These are phyloP conservation scores for Nicotiana benthamiana DNA, from an alignment of 257 asterid species.

Conservation along the genomic window DNA sequence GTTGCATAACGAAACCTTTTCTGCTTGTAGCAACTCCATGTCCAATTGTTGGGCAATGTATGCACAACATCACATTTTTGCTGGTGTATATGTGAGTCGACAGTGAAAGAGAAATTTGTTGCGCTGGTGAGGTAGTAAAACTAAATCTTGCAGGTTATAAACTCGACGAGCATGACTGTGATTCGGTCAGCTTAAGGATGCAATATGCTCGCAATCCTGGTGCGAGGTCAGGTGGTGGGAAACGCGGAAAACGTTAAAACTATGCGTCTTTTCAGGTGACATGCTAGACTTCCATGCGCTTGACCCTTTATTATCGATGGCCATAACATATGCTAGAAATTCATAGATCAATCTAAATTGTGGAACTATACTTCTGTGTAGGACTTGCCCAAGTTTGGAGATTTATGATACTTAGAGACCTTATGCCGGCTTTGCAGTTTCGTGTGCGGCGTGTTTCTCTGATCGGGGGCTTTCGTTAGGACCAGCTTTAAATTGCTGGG, in stretches of 20 bases:
- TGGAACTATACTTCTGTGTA: conserved; percentile 44
- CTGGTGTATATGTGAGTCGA: not conserved
- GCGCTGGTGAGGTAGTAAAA: conserved; percentile 23
- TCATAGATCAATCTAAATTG: conserved; percentile 26
- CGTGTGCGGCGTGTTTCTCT: not conserved
- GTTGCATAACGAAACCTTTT: not conserved
- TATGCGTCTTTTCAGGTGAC: conserved; percentile 44
- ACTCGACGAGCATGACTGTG: conserved; percentile 56
- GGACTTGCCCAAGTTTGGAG: conserved; percentile 25
- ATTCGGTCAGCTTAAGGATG: conserved; percentile 39
- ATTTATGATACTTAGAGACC: conserved; percentile 13
- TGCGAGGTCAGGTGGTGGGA: conserved; percentile 63
- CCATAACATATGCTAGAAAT: conserved; percentile 17
- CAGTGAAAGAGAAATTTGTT: not conserved
- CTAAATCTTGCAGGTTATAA: conserved; percentile 63
- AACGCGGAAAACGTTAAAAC: conserved; percentile 43
- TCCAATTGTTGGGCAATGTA: not conserved
- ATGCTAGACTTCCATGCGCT: conserved; percentile 26
- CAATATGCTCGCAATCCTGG: conserved; percentile 61
- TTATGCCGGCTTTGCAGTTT: conserved; percentile 23
- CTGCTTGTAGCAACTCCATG: not conserved
- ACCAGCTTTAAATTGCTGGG: not conserved
- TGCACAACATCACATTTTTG: not conserved
- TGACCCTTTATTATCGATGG: conserved; percentile 26
- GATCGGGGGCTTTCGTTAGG: not conserved